Base-by-base conservation (phyloP, 139 green algal genomes). In the Edaphochlamys debaryana region DNA sequence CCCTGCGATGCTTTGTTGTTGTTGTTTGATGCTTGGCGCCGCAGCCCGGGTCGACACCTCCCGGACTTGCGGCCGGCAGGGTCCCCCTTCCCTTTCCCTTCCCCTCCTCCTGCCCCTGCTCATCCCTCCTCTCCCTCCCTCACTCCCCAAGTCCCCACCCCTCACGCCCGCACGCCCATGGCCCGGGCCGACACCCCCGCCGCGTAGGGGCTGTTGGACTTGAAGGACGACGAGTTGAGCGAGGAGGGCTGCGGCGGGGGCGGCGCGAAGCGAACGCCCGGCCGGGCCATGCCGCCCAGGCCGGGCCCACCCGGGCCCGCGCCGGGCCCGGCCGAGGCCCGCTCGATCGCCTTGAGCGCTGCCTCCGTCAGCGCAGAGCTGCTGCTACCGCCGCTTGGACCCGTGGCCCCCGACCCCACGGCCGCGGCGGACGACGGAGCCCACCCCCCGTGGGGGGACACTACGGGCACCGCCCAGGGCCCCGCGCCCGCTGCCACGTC, bases 141-240 rank as follows among this genome's bases (percentile, higher is more conserved):
- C n/a, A n/a, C n/a, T n/a, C n/a, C n/a, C n/a, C n/a, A n/a, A n/a
- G n/a, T n/a, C n/a, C n/a, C n/a, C n/a, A n/a, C n/a, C n/a, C n/a
- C n/a, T n/a, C n/a, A n/a, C n/a, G n/a, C n/a, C n/a, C n/a, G n/a
- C n/a, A n/a, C n/a, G n/a, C n/a, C n/a, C n/a, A n/a, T n/a, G n/a
- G n/a, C n/a, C n/a, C 62, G 62, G n/a, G 58, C 62, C 6, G 75
- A 63, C 40, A 63, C 1, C 3, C 75, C 75, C 29, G 60, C 76
- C 0, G 76, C 62, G 42, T 82, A 82, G 3, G 76, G 63, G 56
- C 37, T 37, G 32, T 73, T 66, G 7, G 42, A 67, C 6, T 66
- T 64, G 41, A 82, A 82, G 0, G 76, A 82, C 7, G 62, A 74
- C 22, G 63, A 73, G 29, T 82, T 48, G 29, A 64, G 32, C 17